phyloP scores from a whole-genome alignment of 2,329 filamentous ascomycete genomes.

The Davidsoniella neocaledoniae region DNA sequence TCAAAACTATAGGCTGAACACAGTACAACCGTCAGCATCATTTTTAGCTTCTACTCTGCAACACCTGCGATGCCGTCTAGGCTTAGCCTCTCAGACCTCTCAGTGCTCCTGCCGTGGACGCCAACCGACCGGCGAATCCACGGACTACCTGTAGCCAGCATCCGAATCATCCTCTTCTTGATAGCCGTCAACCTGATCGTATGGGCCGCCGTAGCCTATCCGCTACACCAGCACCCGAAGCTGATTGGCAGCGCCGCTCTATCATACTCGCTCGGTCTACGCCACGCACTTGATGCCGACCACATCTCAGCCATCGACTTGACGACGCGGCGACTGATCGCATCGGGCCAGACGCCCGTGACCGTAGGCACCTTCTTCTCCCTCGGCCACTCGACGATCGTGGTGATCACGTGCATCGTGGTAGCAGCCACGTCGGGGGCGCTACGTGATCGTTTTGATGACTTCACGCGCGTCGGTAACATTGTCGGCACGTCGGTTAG shows the following conservation, averaged over 20 bases:
- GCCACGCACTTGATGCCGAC: constrained; percentile 95
- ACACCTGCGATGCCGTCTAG: too few species aligned
- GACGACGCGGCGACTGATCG: constrained; percentile 79
- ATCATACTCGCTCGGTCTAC: constrained; percentile 73
- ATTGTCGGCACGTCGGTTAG: constrained; percentile 83
- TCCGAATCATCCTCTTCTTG: constrained; percentile 35
- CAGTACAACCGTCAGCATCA: too few species aligned
- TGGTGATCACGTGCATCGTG: constrained; percentile 75
- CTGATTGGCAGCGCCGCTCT: constrained; percentile 69
- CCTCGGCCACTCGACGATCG: constrained; percentile 83
- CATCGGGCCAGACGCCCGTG: constrained; percentile 68
- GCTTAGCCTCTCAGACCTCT: too few species aligned
- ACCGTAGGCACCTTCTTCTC: constrained; percentile 93
- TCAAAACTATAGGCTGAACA: too few species aligned
- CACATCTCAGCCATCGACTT: constrained; percentile 78
- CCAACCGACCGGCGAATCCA: constrained; percentile 11
- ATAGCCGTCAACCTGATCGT: constrained; percentile 33
- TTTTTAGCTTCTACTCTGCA: too few species aligned
- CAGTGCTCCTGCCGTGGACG: constrained; percentile 7
- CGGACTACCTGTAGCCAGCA: constrained; percentile 14
- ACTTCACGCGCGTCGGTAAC: constrained; percentile 63
- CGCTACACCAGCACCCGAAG: constrained; percentile 35
- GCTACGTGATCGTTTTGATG: constrained; percentile 62
- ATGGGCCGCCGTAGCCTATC: constrained; percentile 37
- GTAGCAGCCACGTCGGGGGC: constrained; percentile 83